Conservation (phyloP, 208 protist species). For the Endotrypanum monterogeii region DNA sequence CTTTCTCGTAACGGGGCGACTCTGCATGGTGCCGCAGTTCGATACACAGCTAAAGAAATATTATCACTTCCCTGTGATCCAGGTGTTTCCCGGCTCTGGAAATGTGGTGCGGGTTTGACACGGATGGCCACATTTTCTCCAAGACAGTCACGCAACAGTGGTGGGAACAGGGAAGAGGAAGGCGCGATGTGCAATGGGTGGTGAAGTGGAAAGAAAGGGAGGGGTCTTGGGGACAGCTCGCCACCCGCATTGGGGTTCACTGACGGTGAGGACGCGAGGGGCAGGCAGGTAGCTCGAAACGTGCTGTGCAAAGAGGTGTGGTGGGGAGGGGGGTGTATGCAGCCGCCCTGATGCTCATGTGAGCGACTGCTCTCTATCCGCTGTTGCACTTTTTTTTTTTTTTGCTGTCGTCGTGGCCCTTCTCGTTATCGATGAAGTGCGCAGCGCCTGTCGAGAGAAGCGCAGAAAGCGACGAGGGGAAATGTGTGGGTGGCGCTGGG, state of each 20-base stretch:
- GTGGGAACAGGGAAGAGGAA: background rate
- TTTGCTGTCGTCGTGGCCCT: background rate
- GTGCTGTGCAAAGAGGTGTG: too few species aligned
- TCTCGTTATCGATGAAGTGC: background rate
- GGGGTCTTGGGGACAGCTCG: background rate
- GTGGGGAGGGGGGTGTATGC: background rate
- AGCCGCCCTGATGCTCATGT: background rate
- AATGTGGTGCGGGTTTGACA: conserved; percentile 22
- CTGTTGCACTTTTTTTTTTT: background rate
- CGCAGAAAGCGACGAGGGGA: too few species aligned
- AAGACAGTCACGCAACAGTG: background rate
- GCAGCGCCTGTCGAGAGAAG: background rate
- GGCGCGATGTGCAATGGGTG: background rate
- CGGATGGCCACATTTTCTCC: too few species aligned
- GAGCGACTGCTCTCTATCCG: background rate
- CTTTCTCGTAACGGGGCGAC: conserved; percentile 67
- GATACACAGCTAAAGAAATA: conserved; percentile 78
- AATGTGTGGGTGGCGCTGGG: too few species aligned
- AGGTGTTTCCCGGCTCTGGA: conserved; percentile 69
- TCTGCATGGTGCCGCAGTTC: conserved; percentile 89
- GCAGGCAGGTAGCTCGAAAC: background rate
- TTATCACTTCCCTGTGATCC: conserved; percentile 88
- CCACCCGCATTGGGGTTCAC: too few species aligned
- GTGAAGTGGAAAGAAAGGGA: background rate
- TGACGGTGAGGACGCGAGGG: background rate